These are phyloP conservation scores for Suhomyces sp. DNA, from an alignment of 805 yeast species.

Conservation along the genomic window DNA sequence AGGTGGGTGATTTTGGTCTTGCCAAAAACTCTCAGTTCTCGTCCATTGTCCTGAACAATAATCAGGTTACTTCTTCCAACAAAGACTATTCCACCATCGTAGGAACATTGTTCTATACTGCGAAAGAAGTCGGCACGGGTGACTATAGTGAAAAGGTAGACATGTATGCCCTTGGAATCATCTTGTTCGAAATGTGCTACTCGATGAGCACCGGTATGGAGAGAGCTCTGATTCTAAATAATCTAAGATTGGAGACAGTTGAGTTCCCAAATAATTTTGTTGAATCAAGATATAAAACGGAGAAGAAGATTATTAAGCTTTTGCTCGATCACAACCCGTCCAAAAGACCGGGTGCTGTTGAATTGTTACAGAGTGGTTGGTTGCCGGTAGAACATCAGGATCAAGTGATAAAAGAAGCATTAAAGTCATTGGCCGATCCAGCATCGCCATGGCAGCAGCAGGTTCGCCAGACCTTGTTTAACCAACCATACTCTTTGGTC, in stretches of 20 bases:
- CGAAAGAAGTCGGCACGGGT: constrained; percentile 78
- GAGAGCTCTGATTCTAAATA: constrained; percentile 68
- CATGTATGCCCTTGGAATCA: constrained; percentile 91
- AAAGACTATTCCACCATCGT: constrained; percentile 89
- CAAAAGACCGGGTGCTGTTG: constrained; percentile 75
- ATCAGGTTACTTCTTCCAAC: constrained; percentile 33
- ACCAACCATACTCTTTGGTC: constrained; percentile 81
- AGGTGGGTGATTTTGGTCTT: constrained; percentile 95
- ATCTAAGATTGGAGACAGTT: constrained; percentile 56
- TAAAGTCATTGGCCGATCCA: constrained; percentile 81
- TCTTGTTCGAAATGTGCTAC: constrained; percentile 93
- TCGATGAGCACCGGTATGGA: constrained; percentile 91
- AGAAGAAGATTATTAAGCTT: constrained; percentile 62
- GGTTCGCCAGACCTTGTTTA: constrained; percentile 80
- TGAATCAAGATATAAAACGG: constrained; percentile 48
- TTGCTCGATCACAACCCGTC: constrained; percentile 78
- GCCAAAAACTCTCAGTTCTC: constrained; percentile 79
- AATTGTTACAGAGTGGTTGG: constrained; percentile 73
- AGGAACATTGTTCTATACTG: constrained; percentile 92
- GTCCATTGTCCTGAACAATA: constrained; percentile 34
- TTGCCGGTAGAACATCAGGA: constrained; percentile 90
- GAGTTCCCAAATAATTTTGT: constrained; percentile 72
- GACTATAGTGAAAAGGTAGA: constrained; percentile 92
- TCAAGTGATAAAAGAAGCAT: constrained; percentile 81
- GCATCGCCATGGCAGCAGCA: constrained; percentile 93